A percentile compares a stretch with the other conserved stretches of the same genome.
phyloP scores from a whole-genome alignment of 2,329 filamentous ascomycete species.

The Dendrostoma leiphaemia region DNA sequence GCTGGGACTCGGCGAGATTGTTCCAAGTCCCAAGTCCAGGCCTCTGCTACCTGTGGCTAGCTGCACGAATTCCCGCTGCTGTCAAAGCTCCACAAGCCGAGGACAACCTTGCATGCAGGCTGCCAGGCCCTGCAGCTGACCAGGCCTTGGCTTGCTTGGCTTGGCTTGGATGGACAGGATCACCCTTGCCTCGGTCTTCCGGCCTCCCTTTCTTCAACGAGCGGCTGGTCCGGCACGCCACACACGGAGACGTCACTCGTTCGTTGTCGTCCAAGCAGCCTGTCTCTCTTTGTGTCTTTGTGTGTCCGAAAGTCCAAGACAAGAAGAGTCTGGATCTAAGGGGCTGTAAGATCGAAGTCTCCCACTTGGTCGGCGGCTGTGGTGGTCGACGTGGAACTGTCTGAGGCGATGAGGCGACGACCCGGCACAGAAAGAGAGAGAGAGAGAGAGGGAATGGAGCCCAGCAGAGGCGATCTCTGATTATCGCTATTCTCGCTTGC shows the following conservation, averaged over 20 bases:
- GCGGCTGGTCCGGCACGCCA: background rate
- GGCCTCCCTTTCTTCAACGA: background rate
- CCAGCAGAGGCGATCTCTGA: too few species aligned
- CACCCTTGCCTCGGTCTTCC: background rate
- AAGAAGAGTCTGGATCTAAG: too few species aligned
- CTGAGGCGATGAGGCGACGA: background rate
- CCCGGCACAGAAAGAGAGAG: background rate
- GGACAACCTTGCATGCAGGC: background rate
- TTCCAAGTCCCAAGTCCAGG: too few species aligned
- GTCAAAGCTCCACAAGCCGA: background rate
- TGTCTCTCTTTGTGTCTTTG: too few species aligned
- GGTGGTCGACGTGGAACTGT: background rate
- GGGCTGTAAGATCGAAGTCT: too few species aligned
- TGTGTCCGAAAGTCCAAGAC: too few species aligned
- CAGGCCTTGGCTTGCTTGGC: too few species aligned
- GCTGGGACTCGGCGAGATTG: too few species aligned
- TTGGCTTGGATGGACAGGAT: background rate
- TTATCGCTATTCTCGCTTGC: too few species aligned
- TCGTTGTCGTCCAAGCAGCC: background rate
- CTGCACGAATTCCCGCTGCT: constrained; percentile 1
- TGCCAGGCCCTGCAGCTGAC: background rate
- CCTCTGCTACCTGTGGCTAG: too few species aligned
- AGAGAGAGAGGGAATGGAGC: background rate
- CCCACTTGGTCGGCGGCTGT: background rate
- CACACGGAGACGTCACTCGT: background rate